These are phyloP conservation scores for Malbranchea cinnamomea DNA, from an alignment of 2,329 filamentous ascomycete genomes.

Conservation along the genomic window DNA sequence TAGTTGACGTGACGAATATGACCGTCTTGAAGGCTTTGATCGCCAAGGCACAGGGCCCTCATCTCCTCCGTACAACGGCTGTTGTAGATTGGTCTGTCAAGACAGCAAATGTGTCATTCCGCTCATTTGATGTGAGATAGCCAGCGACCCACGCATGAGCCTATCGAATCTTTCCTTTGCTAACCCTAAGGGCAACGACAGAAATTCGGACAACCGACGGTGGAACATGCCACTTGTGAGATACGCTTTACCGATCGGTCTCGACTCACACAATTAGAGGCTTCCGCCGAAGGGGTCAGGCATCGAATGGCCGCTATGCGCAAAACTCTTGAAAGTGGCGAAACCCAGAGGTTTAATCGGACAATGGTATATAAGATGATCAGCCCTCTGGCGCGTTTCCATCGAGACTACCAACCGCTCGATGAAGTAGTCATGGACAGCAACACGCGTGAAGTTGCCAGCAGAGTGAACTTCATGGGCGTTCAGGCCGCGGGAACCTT, in stretches of 20 bases:
- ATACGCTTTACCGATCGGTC: conserved; percentile 11
- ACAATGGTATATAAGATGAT: conserved; percentile 28
- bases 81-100: conserved; percentile 11
- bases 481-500: conserved; percentile 6
- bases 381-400: conserved; percentile 42
- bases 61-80: conserved; percentile 9
- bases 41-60: conserved; percentile 6
- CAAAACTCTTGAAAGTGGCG: conserved; percentile 8
- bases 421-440: conserved; percentile 18
- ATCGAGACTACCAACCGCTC: conserved; percentile 31
- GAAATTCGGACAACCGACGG: conserved; percentile 1
- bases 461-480: conserved; percentile 24
- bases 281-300: conserved; percentile 6
- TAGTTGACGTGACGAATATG: conserved; percentile 14
- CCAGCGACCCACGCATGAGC: background rate
- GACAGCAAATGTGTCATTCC: conserved; percentile 6
- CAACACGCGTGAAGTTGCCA: conserved; percentile 16
- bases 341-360: conserved; percentile 9
- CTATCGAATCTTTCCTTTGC: background rate
- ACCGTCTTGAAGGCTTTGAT: conserved; percentile 13
- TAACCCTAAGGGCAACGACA: too few relatives aligned
- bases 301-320: conserved; percentile 10
- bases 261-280: conserved; percentile 10
- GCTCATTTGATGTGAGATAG: conserved; percentile 12
- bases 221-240: conserved; percentile 13